phyloP scores from a whole-genome alignment of 202 grass and related monocot species.

The Panicum hallii region DNA sequence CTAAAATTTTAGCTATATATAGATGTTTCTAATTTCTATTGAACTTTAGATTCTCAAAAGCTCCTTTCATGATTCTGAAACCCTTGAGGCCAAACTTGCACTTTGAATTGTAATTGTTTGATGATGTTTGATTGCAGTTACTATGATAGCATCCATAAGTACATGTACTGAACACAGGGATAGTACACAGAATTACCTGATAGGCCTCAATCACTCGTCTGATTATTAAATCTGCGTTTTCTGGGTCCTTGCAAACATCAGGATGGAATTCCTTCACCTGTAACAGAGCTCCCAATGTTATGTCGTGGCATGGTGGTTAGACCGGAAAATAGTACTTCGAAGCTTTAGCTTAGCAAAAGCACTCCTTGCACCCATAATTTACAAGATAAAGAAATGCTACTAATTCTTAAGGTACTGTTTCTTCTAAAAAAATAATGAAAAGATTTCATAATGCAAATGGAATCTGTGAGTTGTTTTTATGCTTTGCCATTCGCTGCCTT shows the following conservation, averaged over 20 bases:
- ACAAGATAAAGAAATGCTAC: background rate
- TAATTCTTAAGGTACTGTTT: background rate
- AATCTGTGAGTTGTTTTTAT: background rate
- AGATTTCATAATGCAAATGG: background rate
- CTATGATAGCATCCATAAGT: slow-evolving; percentile 6
- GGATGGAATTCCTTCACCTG: slow-evolving; percentile 97
- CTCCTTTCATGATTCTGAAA: slow-evolving; percentile 25
- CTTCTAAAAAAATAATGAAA: background rate
- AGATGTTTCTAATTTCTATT: slow-evolving; percentile 10
- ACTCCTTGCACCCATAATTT: background rate
- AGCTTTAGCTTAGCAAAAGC: background rate
- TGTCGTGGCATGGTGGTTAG: background rate
- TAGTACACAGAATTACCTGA: slow-evolving; percentile 58
- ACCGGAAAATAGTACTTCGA: background rate
- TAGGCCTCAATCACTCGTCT: slow-evolving; percentile 78
- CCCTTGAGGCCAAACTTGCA: background rate
- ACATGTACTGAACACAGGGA: slow-evolving; percentile 4
- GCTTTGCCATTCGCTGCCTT: background rate
- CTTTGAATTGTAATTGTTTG: slow-evolving; percentile 11
- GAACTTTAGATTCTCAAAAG: slow-evolving; percentile 9
- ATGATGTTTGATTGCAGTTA: background rate
- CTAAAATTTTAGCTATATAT: background rate
- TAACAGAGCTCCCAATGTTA: slow-evolving; percentile 36
- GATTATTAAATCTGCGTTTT: slow-evolving; percentile 71
- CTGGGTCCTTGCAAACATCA: slow-evolving; percentile 74